Base-by-base conservation (phyloP, 495 filamentous ascomycete genomes). In the Staphylotrichum longicolle region DNA sequence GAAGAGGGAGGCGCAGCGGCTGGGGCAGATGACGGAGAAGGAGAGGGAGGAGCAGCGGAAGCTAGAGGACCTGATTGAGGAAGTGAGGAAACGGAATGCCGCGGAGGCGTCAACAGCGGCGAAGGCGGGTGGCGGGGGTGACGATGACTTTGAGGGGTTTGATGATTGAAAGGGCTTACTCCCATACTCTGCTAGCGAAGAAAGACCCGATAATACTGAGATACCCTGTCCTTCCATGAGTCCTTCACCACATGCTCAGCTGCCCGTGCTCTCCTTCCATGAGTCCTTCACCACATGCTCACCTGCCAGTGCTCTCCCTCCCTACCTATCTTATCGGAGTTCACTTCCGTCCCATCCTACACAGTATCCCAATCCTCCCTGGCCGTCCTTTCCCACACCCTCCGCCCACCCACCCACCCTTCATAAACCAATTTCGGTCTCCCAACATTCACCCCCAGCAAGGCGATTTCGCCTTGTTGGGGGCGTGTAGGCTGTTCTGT, bases 11-110 rank as follows among this genome's bases (percentile, higher is more conserved):
- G 82, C 85, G 52, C 85, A 89, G 70, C 77, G 78, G 64, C 73
- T 79, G 74, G 82, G 82, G 47, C 83, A 82, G 69, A 88, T 97
- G 84, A 88, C 84, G 0, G 84, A 86, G 11, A 86, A 86, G 62
- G 89, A 96, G 74, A 86, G 78, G 70, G 79, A 80, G 57, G 86
- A 90, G 71, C 82, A 86, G 60, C 77, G 69, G 55, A 86, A 93
- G 74, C 82, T 96, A 55, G 79, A 91, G 63, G 76, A 81, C 40
- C 79, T 98, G 59, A 81, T 97, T 44, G 80, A 85, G 61, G 71
- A 86, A 66, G 85, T 96, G 30, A 85, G 86, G 72, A 80, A 74
- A 62, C 75, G 81, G 73, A 80, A 75, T 54, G 39, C 39, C 1
- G 57, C 68, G 64, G 82, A 83, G 64, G 80, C 82, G 63, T 69